phyloP scores from a whole-genome alignment of 2,329 filamentous ascomycete genomes.

The Helminthosporium solani region DNA sequence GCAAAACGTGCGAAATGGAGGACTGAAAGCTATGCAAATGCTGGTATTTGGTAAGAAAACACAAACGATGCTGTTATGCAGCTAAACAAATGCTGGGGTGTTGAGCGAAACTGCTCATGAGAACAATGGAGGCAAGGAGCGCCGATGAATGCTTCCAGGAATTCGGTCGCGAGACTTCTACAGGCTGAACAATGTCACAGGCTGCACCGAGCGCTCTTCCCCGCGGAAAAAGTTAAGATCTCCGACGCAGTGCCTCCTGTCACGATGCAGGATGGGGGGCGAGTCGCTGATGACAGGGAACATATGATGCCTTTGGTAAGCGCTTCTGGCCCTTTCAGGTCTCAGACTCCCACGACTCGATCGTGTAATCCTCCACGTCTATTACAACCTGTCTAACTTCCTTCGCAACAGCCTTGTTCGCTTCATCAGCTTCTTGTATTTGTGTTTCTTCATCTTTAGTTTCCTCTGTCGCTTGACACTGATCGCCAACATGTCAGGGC shows the following conservation, averaged over 20 bases:
- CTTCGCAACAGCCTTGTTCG: constrained; percentile 83
- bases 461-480: constrained; percentile 91
- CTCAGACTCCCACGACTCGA: constrained; percentile 9
- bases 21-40: constrained; percentile 13
- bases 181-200: constrained; percentile 10
- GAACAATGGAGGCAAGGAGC: constrained; percentile 23
- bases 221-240: constrained; percentile 4
- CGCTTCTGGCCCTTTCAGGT: constrained; percentile 1
- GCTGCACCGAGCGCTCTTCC: constrained; percentile 8
- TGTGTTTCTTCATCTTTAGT: constrained; percentile 99
- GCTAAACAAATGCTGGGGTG: constrained; percentile 26
- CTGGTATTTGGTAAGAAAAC: constrained; percentile 32
- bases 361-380: constrained; percentile 20
- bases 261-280: background rate
- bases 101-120: constrained; percentile 22
- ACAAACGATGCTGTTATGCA: constrained; percentile 23
- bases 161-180: constrained; percentile 10
- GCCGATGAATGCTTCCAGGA: constrained; percentile 31
- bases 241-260: background rate
- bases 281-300: constrained; percentile 2
- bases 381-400: constrained; percentile 62
- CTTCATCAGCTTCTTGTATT: constrained; percentile 99
- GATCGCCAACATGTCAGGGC: constrained; percentile 69
- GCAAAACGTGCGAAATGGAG: constrained; percentile 18
- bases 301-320: background rate